A percentile compares a stretch with the other conserved stretches of the same genome.
phyloP scores from a whole-genome alignment of 2,329 filamentous ascomycete genomes.

The Arachnomyces sp. region DNA sequence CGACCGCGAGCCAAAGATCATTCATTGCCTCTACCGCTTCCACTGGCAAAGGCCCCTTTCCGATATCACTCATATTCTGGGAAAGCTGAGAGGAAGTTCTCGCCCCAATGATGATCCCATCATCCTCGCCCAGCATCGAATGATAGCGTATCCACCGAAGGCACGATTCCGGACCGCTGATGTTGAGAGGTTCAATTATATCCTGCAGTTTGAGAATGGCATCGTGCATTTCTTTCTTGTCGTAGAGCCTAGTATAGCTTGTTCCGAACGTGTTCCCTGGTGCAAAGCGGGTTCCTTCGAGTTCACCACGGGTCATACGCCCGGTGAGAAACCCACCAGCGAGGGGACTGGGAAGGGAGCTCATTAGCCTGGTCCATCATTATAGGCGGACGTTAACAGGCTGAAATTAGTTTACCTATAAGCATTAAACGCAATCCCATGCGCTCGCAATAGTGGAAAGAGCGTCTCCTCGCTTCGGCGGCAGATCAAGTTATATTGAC shows the following conservation, averaged over 20 bases:
- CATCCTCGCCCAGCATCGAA: conserved; percentile 19
- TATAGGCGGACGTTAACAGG: conserved; percentile 1
- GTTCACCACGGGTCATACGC: conserved; percentile 19
- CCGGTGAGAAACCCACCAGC: conserved; percentile 32
- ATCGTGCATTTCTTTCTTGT: conserved; percentile 18
- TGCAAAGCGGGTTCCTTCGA: conserved; percentile 22
- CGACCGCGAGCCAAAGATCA: too few relatives aligned
- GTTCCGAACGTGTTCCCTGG: conserved; percentile 20
- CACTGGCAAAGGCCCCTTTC: conserved; percentile 27
- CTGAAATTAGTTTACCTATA: too few relatives aligned
- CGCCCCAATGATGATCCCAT: conserved; percentile 30
- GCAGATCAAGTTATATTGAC: too few relatives aligned
- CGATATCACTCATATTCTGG: conserved; percentile 21
- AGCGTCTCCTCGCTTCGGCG: too few relatives aligned
- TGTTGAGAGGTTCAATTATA: conserved; percentile 16
- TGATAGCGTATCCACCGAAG: conserved; percentile 30
- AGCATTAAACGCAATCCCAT: too few relatives aligned
- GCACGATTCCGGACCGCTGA: conserved; percentile 27
- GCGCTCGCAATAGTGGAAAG: too few relatives aligned
- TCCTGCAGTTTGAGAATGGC: conserved; percentile 26
- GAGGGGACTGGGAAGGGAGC: conserved; percentile 13
- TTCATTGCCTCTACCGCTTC: too few relatives aligned
- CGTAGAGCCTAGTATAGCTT: conserved; percentile 21
- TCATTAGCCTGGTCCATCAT: conserved; percentile 4
- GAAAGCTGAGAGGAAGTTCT: conserved; percentile 25